phyloP scores from a whole-genome alignment of 2,329 filamentous ascomycete genomes.

The Fusarium liriodendri region DNA sequence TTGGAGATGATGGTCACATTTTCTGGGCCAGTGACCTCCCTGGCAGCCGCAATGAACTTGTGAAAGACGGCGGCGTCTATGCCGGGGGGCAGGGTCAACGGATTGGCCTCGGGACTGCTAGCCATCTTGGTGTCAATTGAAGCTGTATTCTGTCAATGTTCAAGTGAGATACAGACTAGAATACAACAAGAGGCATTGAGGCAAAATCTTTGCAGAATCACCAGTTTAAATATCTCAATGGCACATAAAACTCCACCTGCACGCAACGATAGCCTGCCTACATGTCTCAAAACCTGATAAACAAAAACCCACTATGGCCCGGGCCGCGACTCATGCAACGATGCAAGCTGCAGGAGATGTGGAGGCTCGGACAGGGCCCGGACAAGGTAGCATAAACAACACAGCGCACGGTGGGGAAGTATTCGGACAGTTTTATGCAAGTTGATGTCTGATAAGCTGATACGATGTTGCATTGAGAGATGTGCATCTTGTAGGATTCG shows the following conservation, averaged over 20 bases:
- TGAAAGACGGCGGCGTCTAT: slow-evolving; percentile 7
- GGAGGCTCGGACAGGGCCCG: neutral
- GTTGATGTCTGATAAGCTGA: neutral
- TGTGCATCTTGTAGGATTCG: neutral
- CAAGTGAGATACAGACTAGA: neutral
- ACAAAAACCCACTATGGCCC: neutral
- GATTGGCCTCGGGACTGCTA: neutral
- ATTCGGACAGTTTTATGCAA: neutral
- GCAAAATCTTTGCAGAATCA: neutral
- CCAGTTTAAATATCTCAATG: neutral
- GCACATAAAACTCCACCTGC: neutral
- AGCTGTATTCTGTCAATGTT: neutral
- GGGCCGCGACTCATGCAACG: neutral
- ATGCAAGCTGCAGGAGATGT: neutral
- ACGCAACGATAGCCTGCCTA: neutral
- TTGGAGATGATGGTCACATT: slow-evolving; percentile 25
- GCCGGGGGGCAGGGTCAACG: slow-evolving; percentile 20
- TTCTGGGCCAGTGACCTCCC: neutral
- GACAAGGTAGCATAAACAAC: neutral
- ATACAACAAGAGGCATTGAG: no score
- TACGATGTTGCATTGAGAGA: neutral
- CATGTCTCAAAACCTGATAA: neutral
- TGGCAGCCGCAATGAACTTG: slow-evolving; percentile 15
- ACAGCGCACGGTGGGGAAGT: neutral
- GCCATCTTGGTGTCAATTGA: neutral